Conservation (phyloP, 2,329 filamentous ascomycete genomes). For the Nemania diffusa region DNA sequence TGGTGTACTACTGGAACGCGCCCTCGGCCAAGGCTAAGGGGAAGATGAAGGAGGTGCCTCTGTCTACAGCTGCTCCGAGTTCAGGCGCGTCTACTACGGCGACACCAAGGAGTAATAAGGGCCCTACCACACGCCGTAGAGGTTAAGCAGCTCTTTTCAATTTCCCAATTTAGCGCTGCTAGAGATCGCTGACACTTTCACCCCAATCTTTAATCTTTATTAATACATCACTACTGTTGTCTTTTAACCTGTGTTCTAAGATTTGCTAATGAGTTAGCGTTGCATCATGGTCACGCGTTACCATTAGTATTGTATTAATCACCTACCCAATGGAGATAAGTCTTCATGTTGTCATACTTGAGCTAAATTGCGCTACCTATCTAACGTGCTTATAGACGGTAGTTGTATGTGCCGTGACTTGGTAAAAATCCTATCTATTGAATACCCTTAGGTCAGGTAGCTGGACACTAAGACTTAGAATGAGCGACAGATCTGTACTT, state of each 20-base stretch:
- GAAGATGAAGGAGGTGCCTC: slow-evolving; percentile 52
- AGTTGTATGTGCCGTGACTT: slow-evolving; percentile 14
- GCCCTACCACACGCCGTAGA: slow-evolving; percentile 56
- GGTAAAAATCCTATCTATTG: slow-evolving; percentile 13
- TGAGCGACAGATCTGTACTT: slow-evolving; percentile 12
- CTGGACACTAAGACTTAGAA: neutral
- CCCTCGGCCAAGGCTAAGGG: slow-evolving; percentile 58
- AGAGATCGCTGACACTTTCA: neutral
- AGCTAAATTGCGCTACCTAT: slow-evolving; percentile 22
- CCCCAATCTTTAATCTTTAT: slow-evolving; percentile 17
- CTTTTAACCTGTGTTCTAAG: neutral
- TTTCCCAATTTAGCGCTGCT: neutral
- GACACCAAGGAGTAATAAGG: slow-evolving; percentile 53
- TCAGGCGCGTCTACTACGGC: slow-evolving; percentile 46
- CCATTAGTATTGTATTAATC: neutral
- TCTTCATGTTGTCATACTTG: slow-evolving; percentile 27
- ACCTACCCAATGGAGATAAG: slow-evolving; percentile 33
- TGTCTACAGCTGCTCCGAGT: slow-evolving; percentile 39
- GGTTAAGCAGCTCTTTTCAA: slow-evolving; percentile 45
- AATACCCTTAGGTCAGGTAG: too few relatives aligned
- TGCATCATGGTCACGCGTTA: neutral
- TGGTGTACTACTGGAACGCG: slow-evolving; percentile 96
- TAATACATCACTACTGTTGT: slow-evolving; percentile 6
- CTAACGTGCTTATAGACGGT: slow-evolving; percentile 2
- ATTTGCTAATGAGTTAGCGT: slow-evolving; percentile 8